These are phyloP conservation scores for Stenocarpella maydis DNA, from an alignment of 2,329 filamentous ascomycete species.

Conservation along the genomic window DNA sequence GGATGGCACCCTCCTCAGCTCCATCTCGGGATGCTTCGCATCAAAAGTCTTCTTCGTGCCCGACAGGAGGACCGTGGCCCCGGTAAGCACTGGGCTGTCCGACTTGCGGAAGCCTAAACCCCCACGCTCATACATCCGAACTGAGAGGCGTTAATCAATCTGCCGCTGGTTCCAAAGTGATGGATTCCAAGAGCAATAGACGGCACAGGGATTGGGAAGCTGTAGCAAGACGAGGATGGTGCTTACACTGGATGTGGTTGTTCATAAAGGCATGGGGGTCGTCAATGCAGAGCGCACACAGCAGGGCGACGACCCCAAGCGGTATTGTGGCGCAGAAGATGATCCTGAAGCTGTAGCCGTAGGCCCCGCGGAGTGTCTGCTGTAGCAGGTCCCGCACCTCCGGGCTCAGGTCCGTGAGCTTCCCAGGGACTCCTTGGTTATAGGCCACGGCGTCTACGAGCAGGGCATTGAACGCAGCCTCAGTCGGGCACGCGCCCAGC, in stretches of 20 bases:
- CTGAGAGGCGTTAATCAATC: no score
- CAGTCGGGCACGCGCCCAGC: constrained; percentile 2
- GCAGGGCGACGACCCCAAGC: not conserved
- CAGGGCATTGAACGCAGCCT: not conserved
- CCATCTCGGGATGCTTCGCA: not conserved
- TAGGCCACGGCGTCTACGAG: constrained; percentile 15
- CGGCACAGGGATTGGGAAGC: no score
- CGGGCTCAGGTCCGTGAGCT: not conserved
- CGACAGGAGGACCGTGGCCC: constrained; percentile 21
- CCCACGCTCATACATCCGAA: constrained; percentile 11
- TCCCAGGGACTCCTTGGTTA: constrained; percentile 10
- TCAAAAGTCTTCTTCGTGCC: constrained; percentile 1
- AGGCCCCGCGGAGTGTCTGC: not conserved
- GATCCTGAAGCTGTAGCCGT: constrained; percentile 25
- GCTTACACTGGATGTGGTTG: constrained; percentile 8
- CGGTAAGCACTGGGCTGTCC: constrained; percentile 18
- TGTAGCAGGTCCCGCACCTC: not conserved
- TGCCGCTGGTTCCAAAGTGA: no score
- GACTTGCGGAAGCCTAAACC: constrained; percentile 1
- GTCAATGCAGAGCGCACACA: constrained; percentile 24
- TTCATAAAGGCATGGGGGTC: constrained; percentile 26
- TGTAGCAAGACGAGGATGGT: no score
- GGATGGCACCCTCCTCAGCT: not conserved
- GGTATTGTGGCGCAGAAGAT: constrained; percentile 27
- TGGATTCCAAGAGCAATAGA: no score